Conservation (phyloP, 768 basidiomycete genomes). For the Pisolithus orientalis region DNA sequence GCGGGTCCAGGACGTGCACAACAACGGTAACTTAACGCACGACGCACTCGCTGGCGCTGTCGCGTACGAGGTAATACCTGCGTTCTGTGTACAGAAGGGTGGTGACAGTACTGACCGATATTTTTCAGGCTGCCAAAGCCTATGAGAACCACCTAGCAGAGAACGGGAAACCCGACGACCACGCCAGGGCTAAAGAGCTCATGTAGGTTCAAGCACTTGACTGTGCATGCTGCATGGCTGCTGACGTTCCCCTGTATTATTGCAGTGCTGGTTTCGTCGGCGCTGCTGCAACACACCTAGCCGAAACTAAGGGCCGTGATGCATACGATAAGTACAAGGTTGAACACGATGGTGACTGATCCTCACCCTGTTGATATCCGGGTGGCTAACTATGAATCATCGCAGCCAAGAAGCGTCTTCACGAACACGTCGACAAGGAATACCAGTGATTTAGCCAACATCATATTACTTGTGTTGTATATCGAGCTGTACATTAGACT, state of each 20-base stretch:
- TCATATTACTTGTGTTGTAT: no score
- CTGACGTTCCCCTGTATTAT: not conserved
- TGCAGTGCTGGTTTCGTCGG: conserved; percentile 8
- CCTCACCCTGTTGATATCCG: not conserved
- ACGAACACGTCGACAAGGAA: not conserved
- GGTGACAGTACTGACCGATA: not conserved
- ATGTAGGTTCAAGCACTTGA: conserved; percentile 3
- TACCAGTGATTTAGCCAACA: not conserved
- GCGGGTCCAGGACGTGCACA: not conserved
- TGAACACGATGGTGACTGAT: not conserved
- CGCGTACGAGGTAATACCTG: conserved; percentile 11
- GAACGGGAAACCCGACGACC: conserved; percentile 15
- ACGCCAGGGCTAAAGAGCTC: conserved; percentile 19
- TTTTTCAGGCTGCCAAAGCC: conserved; percentile 10
- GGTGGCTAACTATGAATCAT: not conserved
- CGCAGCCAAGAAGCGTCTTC: not conserved
- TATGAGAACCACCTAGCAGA: conserved; percentile 10
- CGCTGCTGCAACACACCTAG: conserved; percentile 3
- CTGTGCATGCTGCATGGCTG: not conserved
- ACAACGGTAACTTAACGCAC: conserved; percentile 11
- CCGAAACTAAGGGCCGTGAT: conserved; percentile 13
- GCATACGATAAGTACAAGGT: not conserved
- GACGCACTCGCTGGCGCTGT: conserved; percentile 14
- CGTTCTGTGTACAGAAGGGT: not conserved
- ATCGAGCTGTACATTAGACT: no score